Percentiles rank a stretch among this genome's conserved stretches.
Evolutionary conservation across 176 grass and related monocot species (phyloP).

Genomic region (Avena atlantica): DNA sequence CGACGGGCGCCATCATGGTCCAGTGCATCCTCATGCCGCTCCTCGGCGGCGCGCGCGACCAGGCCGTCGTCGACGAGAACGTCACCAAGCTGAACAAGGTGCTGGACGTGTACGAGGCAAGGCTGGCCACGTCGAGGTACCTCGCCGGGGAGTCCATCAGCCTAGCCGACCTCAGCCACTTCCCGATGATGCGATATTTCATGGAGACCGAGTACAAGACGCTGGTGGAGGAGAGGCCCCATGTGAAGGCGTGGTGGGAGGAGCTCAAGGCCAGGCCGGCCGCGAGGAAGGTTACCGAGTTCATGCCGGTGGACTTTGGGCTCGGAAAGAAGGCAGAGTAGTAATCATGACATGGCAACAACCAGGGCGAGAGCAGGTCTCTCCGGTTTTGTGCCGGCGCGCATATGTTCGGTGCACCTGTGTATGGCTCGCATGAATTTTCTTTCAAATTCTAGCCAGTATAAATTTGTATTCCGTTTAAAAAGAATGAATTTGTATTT

Average conservation of each 20-base stretch:
- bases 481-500: no score
- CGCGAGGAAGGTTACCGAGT: constrained; percentile 1
- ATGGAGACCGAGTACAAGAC: constrained; percentile 43
- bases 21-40: constrained; percentile 36
- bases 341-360: background rate
- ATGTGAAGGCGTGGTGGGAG: constrained; percentile 59
- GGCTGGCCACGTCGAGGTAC: constrained; percentile 28
- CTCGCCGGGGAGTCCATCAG: constrained; percentile 52
- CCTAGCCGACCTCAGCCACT: constrained; percentile 61
- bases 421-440: no score
- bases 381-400: no score
- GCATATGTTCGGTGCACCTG: no score
- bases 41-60: constrained; percentile 33
- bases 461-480: no score
- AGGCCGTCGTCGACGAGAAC: constrained; percentile 38
- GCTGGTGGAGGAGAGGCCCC: constrained; percentile 35
- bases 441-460: no score
- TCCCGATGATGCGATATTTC: constrained; percentile 36
- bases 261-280: constrained; percentile 49
- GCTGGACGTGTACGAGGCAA: constrained; percentile 53
- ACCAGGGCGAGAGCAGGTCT: no score
- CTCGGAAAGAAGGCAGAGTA: background rate
- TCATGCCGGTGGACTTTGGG: background rate
- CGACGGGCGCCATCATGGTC: background rate
- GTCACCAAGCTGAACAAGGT: constrained; percentile 30